Conservation (phyloP, 2,329 filamentous ascomycete genomes). For the Xylariaceae sp. region DNA sequence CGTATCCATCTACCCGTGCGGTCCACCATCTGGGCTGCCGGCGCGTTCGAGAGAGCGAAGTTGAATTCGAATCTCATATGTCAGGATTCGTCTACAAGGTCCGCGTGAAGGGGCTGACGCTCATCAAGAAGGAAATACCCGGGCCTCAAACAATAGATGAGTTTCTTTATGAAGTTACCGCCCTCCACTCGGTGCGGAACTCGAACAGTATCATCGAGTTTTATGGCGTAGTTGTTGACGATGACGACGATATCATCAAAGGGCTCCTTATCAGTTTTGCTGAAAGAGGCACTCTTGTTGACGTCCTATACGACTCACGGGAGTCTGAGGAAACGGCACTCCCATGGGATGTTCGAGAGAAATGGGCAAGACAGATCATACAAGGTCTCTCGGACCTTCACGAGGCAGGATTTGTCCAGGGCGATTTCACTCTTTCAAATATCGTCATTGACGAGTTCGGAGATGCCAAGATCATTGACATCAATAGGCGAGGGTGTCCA, state of each 20-base stretch:
- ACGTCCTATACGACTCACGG: constrained; percentile 78
- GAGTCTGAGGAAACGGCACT: constrained; percentile 45
- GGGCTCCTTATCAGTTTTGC: constrained; percentile 87
- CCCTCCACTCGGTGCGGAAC: constrained; percentile 69
- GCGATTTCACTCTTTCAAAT: constrained; percentile 94
- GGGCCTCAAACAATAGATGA: constrained; percentile 93
- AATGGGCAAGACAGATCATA: constrained; percentile 89
- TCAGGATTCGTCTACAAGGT: constrained; percentile 98
- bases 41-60: constrained; percentile 63
- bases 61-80: constrained; percentile 85
- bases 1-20: constrained; percentile 68
- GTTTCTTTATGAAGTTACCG: constrained; percentile 96
- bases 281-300: constrained; percentile 79
- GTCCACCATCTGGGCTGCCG: constrained; percentile 67
- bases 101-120: constrained; percentile 56
- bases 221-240: constrained; percentile 82
- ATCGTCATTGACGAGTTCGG: constrained; percentile 84
- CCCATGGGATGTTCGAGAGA: constrained; percentile 68
- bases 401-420: constrained; percentile 92
- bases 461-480: constrained; percentile 95
- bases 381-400: constrained; percentile 87
- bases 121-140: constrained; percentile 98
- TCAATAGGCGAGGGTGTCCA: constrained; percentile 93
- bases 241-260: constrained; percentile 67
- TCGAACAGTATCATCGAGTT: constrained; percentile 78